These are phyloP conservation scores for Pleurotus sapidus DNA, from an alignment of 768 basidiomycete species.

Conservation along the genomic window DNA sequence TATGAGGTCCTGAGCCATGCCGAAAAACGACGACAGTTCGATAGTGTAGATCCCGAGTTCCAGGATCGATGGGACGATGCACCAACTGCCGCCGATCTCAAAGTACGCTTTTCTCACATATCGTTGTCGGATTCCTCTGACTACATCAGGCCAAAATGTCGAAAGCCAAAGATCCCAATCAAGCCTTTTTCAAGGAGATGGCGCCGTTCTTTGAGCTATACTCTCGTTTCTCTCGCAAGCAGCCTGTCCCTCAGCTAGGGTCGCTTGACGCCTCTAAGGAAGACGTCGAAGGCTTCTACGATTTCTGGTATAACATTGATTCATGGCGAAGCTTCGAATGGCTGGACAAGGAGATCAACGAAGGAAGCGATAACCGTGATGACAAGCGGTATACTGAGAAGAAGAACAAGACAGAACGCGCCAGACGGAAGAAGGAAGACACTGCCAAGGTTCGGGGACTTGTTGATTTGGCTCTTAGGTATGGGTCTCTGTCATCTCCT, in stretches of 20 bases:
- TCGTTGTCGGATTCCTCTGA: neutral
- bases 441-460: slow-evolving; percentile 83
- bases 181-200: slow-evolving; percentile 68
- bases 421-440: slow-evolving; percentile 96
- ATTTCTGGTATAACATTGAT: slow-evolving; percentile 99
- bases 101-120: slow-evolving; percentile 25
- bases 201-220: slow-evolving; percentile 87
- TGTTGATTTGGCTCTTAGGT: slow-evolving; percentile 80
- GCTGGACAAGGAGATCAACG: slow-evolving; percentile 97
- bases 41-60: slow-evolving; percentile 87
- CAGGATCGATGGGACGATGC: slow-evolving; percentile 73
- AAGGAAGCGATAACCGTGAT: slow-evolving; percentile 95
- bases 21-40: slow-evolving; percentile 91
- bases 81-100: slow-evolving; percentile 63
- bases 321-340: slow-evolving; percentile 98
- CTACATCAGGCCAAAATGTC: slow-evolving; percentile 41
- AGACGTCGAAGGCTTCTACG: slow-evolving; percentile 90
- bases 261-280: slow-evolving; percentile 67
- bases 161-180: slow-evolving; percentile 23
- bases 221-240: slow-evolving; percentile 84
- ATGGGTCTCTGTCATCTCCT: neutral
- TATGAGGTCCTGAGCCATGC: slow-evolving; percentile 86
- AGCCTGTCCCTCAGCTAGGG: slow-evolving; percentile 85
- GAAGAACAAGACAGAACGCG: slow-evolving; percentile 98
- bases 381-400: slow-evolving; percentile 99